Base-by-base conservation (phyloP, 257 asterid species). In the Salvia rosmarinus region DNA sequence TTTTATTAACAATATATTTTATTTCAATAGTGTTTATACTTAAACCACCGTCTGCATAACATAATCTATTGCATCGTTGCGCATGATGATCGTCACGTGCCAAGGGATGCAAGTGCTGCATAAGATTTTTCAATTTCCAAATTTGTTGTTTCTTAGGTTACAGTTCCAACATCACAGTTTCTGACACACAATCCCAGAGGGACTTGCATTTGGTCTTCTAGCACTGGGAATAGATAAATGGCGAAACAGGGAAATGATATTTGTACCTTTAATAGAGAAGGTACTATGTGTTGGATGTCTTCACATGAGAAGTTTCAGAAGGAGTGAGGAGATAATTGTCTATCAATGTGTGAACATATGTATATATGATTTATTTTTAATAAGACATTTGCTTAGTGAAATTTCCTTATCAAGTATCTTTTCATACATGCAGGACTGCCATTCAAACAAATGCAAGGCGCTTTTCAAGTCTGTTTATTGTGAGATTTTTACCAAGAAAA, bases 361-460 rank as follows among this genome's bases (percentile, higher is more conserved):
- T n/a, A n/a, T 20, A 8, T 4, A 21, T 63, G 54, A 19, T 50
- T 28, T 23, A 25, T 51, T 72, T 56, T 64, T 20, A 6, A 14
- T 17, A 13, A 9, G 52, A 13, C 4, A 10, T 73, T 39, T 64
- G n/a, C 5, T 14, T 20, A 20, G 19, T 25, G 34, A 28, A 9
- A 14, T 9, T 64, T 4, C 63, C 79, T 77, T 56, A 70, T 73
- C 37, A 30, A 37, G 44, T 40, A 25, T 51, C 86, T 23, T n/a
- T 71, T 37, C 35, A 54, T 65, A 40, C 64, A 50, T 85, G 66
- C 85, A 92, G 98, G 98, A 82, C 90, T 37, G 98, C 90, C 87
- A 87, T 82, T 77, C 98, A 92, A 77, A 84, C 96, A 76, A 90
- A 92, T 71, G 62, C 94, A 23, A 82, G 85, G 80, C 94, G 86